A percentile compares a stretch with the other conserved stretches of the same genome.
These are phyloP conservation scores for Triticum urartu DNA, from an alignment of 176 grass and related monocot species.

Conservation along the genomic window DNA sequence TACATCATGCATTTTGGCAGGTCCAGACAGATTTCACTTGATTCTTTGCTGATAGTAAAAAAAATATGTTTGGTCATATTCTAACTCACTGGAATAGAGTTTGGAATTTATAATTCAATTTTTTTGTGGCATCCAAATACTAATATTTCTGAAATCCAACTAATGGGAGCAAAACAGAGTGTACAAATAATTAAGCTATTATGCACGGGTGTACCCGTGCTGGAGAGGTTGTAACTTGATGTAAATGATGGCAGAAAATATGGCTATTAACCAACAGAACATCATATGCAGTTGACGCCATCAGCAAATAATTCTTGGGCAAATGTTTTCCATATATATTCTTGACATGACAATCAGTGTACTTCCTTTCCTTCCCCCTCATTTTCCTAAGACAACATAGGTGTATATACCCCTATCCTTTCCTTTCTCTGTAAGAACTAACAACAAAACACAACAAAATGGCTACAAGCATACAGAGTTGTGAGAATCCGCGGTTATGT, in stretches of 20 bases:
- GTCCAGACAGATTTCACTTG: no score
- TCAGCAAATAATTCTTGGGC: background rate
- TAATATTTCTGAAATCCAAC: background rate
- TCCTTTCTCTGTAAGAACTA: constrained; percentile 21
- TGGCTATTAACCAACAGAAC: background rate
- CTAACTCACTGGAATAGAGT: background rate
- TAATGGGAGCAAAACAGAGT: background rate
- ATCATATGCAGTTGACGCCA: background rate
- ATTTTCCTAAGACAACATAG: background rate
- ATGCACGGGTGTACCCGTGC: background rate
- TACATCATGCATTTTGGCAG: no score
- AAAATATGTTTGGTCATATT: background rate
- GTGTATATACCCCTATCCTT: background rate
- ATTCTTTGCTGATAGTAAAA: background rate
- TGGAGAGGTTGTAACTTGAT: background rate
- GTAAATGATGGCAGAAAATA: background rate
- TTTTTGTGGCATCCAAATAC: background rate
- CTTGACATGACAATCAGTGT: background rate
- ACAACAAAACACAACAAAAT: constrained; percentile 16
- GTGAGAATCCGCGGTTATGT: background rate
- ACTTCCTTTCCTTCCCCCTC: background rate
- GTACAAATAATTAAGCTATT: background rate
- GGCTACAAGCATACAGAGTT: constrained; percentile 4
- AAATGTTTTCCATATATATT: background rate
- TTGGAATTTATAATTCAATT: background rate